Base-by-base conservation (phyloP, 768 basidiomycete species). In the Hypholoma fasciculare region DNA sequence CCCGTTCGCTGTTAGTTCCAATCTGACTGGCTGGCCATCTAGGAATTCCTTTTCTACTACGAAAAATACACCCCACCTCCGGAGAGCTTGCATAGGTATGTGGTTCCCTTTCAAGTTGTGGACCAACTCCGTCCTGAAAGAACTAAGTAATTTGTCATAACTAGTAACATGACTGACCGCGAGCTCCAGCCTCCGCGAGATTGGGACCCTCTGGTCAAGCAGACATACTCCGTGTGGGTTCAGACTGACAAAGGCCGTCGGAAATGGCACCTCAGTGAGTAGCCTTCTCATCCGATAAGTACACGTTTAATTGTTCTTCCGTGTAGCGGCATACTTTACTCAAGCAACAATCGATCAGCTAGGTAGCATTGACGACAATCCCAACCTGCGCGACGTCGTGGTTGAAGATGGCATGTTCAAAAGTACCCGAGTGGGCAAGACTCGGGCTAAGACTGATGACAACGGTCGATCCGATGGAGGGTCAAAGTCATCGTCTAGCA, bases 11-110 rank as follows among this genome's bases (percentile, higher is more conserved):
- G 26, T 39, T 19, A 27, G 43, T 48, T 60, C 37, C 58, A 23
- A 64, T 55, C 43, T 61, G 51, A 60, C 54, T 55, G 30, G 30
- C 59, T 61, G 13, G 13, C 44, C 17, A 3, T 8, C 17, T 68
- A 92, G 90, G 90, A 92, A 67, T 93, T 93, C 65, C 76, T 93
- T 23, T 92, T 92, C 67, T 93, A 93, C 71, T 92, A 90, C 57
- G 90, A 93, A 71, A 87, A 87, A 66, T 88, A 82, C 64, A 75
- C 77, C 16, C 78, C 79, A 17, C 75, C 78, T 13, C 71, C 76
- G 51, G 80, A 85, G 56, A 66, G 70, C 39, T 19, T 48, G n/a
- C 46, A 39, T 17, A 73, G 77, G 82, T 84, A 62, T 62, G 68
- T 70, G 23, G 58, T 57, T 51, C 58, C 54, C 14, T 14, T 42